These are phyloP conservation scores for Fomes fomentarius DNA, from an alignment of 1,284 basidiomycete species.

Conservation along the genomic window DNA sequence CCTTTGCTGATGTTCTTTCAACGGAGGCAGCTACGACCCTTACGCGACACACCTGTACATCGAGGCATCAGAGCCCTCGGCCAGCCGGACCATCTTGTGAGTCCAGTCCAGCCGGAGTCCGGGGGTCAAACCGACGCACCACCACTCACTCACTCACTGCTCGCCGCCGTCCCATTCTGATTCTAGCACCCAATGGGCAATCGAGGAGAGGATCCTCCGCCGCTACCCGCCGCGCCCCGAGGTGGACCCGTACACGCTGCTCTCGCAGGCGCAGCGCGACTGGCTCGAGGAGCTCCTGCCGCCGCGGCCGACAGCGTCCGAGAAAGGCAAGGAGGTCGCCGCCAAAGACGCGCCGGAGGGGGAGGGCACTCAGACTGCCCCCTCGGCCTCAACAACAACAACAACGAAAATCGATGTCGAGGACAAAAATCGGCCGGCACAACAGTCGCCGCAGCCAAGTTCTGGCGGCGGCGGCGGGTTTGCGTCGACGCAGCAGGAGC, in stretches of 20 bases:
- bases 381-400: background rate
- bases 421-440: no score
- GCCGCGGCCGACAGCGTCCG: no score
- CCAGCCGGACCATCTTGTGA: background rate
- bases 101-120: background rate
- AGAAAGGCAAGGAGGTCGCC: background rate
- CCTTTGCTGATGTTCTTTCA: no score
- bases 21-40: background rate
- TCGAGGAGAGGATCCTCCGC: background rate
- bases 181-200: background rate
- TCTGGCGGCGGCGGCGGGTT: no score
- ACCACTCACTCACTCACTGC: background rate
- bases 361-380: background rate
- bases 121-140: background rate
- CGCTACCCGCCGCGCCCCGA: background rate
- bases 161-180: no score
- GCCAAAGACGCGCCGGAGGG: background rate
- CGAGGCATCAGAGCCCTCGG: background rate
- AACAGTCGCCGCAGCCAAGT: no score
- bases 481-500: background rate
- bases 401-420: background rate
- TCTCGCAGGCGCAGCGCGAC: background rate
- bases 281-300: background rate
- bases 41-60: background rate
- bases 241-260: background rate